These are phyloP conservation scores for Colletotrichum spaethianum DNA, from an alignment of 2,329 filamentous ascomycete genomes.

Conservation along the genomic window DNA sequence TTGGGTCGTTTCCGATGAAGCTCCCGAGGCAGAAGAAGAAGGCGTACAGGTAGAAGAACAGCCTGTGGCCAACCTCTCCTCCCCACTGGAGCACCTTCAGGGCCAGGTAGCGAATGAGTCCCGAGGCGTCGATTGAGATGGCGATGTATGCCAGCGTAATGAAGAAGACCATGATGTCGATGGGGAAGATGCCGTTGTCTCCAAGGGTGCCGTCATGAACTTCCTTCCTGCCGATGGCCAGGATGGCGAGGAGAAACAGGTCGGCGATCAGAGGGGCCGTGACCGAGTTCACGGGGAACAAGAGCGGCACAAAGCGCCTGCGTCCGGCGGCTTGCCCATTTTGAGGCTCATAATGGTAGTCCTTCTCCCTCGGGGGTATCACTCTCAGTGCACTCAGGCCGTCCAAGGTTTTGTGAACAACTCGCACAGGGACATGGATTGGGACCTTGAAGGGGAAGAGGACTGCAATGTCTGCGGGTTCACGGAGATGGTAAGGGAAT, in stretches of 20 bases:
- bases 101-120: slow-evolving; percentile 78
- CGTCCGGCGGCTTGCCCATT: slow-evolving; percentile 46
- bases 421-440: slow-evolving; percentile 69
- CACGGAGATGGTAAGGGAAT: background rate
- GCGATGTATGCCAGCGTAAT: slow-evolving; percentile 82
- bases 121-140: slow-evolving; percentile 83
- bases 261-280: slow-evolving; percentile 80
- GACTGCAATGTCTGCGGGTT: slow-evolving; percentile 72
- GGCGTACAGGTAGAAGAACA: slow-evolving; percentile 81
- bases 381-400: slow-evolving; percentile 62
- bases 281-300: slow-evolving; percentile 78
- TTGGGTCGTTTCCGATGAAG: slow-evolving; percentile 82
- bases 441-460: slow-evolving; percentile 79
- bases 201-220: slow-evolving; percentile 79
- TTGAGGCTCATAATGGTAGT: slow-evolving; percentile 38
- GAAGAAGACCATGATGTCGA: slow-evolving; percentile 84
- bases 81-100: slow-evolving; percentile 79
- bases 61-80: slow-evolving; percentile 74
- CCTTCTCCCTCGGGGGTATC: slow-evolving; percentile 48
- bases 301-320: slow-evolving; percentile 62
- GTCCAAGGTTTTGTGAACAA: slow-evolving; percentile 56
- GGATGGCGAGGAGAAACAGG: slow-evolving; percentile 78
- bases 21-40: slow-evolving; percentile 79
- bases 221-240: slow-evolving; percentile 76
- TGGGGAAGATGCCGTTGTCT: slow-evolving; percentile 74